Base-by-base conservation (phyloP, 2,329 filamentous ascomycete species). In the Xylariaceae sp. region DNA sequence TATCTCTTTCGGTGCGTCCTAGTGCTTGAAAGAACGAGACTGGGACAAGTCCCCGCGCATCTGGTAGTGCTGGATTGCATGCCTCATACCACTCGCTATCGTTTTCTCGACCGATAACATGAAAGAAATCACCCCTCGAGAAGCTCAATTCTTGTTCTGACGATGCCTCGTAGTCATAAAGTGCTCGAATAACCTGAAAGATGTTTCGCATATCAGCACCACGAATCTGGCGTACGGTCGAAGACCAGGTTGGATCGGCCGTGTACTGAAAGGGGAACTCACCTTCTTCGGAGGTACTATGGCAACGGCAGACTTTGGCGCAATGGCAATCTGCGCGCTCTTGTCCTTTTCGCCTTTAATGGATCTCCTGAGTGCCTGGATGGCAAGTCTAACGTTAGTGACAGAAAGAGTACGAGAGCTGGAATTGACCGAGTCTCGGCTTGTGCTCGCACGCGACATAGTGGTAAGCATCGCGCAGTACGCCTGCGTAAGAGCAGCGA, bases 31-130 rank as follows among this genome's bases (percentile, higher is more conserved):
- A 99, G 74, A 91, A 97, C 52, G 87, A 84, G 52, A 97, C 94
- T 7, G 94, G 94, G 42, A 99, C 94, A 55, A 99, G 81, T 56
- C 94, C 94, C 60, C 91, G 86, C 46, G 90, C 90, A 72, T 88
- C 88, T 65, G 89, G 90, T 60, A 96, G 79, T 46, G 89, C 83
- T 55, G 94, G 94, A 69, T 99, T 99, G 79, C 91, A 97, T 50
- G 93, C 94, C 74, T 97, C 94, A 79, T 97, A 99, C 93, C 94
- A 99, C 69, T 97, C 90, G 39, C 78, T 75, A 69, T 97, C 93
- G 77, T 97, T 87, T 75, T 97, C 94, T 71, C 93, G 88, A 65
- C 89, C 90, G 71, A 97, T 93, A 59, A 99, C 94, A 76, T 97
- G 93, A 70, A 99, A 94, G 72, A 97, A 99, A 71, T 99, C 94